Conservation (phyloP, 345 rosid genomes). For the Eucalyptus cloeziana region DNA sequence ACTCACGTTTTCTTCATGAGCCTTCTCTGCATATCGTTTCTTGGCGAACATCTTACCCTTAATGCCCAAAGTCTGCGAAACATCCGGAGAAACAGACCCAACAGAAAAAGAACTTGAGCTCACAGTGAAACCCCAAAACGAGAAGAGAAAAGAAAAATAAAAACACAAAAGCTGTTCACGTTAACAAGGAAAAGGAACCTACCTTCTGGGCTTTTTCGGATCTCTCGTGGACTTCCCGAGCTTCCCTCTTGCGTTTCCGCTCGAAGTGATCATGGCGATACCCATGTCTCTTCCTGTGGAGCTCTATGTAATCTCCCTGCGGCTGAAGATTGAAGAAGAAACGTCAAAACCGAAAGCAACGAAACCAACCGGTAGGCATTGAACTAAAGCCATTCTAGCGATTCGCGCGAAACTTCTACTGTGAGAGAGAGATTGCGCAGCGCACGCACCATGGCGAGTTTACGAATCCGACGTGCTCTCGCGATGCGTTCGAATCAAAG, state of each 20-base stretch:
- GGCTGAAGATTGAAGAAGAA: constrained; percentile 23
- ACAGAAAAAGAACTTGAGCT: not conserved
- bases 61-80: constrained; percentile 47
- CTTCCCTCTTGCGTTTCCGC: constrained; percentile 92
- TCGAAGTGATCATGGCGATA: constrained; percentile 67
- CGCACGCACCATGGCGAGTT: not conserved
- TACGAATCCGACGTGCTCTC: not conserved
- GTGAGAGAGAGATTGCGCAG: not conserved
- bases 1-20: constrained; percentile 9
- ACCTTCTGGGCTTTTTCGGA: constrained; percentile 64
- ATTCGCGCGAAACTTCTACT: not conserved
- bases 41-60: constrained; percentile 77
- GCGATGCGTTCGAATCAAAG: not conserved
- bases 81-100: not conserved
- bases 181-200: not conserved
- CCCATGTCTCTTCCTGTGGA: constrained; percentile 75
- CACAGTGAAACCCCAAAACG: not conserved
- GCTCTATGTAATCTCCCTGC: constrained; percentile 89
- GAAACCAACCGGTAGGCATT: not conserved
- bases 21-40: constrained; percentile 68
- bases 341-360: not conserved
- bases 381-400: not conserved
- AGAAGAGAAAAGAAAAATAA: too few relatives aligned
- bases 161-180: not conserved
- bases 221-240: constrained; percentile 75